A percentile compares a stretch with the other conserved stretches of the same genome.
phyloP scores from a whole-genome alignment of 2,329 filamentous ascomycete genomes.

The Arthrinium puccinioides region DNA sequence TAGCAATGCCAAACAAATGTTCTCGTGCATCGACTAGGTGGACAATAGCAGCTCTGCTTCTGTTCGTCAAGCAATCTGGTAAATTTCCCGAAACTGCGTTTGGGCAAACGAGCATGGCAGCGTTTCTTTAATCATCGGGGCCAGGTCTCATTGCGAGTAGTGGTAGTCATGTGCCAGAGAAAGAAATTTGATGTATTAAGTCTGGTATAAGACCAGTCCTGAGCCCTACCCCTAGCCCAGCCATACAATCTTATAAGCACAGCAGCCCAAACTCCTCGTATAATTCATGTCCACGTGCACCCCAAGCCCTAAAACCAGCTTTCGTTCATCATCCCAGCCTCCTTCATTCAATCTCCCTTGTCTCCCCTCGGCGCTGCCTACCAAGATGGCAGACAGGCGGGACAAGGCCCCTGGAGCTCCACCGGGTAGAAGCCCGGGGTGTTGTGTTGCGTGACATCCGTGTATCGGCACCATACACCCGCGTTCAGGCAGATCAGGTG shows the following conservation, averaged over 20 bases:
- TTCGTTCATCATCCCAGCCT: not conserved
- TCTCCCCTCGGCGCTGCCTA: not conserved
- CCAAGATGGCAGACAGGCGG: not conserved
- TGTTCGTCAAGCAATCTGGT: no score
- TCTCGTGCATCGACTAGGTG: no score
- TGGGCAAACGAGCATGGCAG: no score
- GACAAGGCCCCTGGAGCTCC: not conserved
- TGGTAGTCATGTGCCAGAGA: not conserved
- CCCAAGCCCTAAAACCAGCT: not conserved
- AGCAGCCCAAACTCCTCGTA: not conserved
- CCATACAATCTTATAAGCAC: no score
- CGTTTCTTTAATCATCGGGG: no score
- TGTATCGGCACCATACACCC: slow-evolving; percentile 3
- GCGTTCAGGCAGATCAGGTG: not conserved
- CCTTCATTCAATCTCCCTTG: not conserved
- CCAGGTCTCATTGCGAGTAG: no score
- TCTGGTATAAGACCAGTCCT: not conserved
- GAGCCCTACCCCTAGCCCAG: not conserved
- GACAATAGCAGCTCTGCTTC: no score
- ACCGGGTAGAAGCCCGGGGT: slow-evolving; percentile 1
- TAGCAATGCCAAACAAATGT: no score
- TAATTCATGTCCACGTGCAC: not conserved
- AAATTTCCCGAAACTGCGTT: no score
- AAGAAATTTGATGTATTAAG: not conserved
- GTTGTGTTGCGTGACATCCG: not conserved